Conservation (phyloP, 306 rosid species). For the Citrullus amarus region DNA sequence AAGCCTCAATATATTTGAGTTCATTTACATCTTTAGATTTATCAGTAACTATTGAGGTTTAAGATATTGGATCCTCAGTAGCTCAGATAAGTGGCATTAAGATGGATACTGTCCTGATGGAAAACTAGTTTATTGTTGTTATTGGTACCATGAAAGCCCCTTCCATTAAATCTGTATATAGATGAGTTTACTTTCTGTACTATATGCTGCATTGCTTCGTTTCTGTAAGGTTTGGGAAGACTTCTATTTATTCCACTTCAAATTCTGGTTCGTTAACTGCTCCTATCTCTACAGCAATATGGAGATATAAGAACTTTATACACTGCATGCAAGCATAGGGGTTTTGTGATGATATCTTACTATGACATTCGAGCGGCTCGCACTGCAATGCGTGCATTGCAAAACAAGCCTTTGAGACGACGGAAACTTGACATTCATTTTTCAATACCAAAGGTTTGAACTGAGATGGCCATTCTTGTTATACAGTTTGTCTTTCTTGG, state of each 20-base stretch:
- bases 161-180: neutral
- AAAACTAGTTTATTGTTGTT: neutral
- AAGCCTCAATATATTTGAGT: neutral
- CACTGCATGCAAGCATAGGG: conserved; percentile 95
- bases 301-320: conserved; percentile 91
- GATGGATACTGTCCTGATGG: neutral
- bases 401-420: conserved; percentile 81
- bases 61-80: neutral
- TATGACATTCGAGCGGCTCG: conserved; percentile 94
- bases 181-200: neutral
- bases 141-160: neutral
- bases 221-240: neutral
- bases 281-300: conserved; percentile 42
- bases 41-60: neutral
- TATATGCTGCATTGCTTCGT: neutral
- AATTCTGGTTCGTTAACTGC: conserved; percentile 8
- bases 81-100: neutral
- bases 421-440: conserved; percentile 94
- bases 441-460: conserved; percentile 90
- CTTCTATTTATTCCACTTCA: conserved; percentile 5
- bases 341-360: conserved; percentile 95
- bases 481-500: neutral
- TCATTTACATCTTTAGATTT: neutral
- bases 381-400: conserved; percentile 82
- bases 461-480: conserved; percentile 1